Conservation (phyloP, 345 rosid genomes). For the Linum tenue region DNA sequence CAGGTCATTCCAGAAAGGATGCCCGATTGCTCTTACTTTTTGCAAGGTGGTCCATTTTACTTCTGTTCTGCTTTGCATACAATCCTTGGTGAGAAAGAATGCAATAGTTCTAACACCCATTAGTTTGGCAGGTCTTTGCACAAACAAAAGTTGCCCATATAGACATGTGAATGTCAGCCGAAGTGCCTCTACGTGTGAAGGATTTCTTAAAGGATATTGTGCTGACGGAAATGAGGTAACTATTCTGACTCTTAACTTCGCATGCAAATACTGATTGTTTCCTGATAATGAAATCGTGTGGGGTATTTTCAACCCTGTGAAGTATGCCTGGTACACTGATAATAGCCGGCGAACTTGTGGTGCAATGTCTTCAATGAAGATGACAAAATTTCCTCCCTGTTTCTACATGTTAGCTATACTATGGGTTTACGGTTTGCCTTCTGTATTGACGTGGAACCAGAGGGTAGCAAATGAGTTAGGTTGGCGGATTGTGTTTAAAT, state of each 20-base stretch:
- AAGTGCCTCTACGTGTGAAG: conserved; percentile 64
- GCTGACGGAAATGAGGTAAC: conserved; percentile 85
- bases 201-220: conserved; percentile 87
- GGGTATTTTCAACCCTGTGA: too few relatives aligned
- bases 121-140: conserved; percentile 66
- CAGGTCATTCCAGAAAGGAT: conserved; percentile 97
- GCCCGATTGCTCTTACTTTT: conserved; percentile 93
- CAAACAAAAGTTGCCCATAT: conserved; percentile 66
- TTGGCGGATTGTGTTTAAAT: too few relatives aligned
- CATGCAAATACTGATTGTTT: background rate
- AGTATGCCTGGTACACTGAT: too few relatives aligned
- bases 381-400: too few relatives aligned
- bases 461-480: too few relatives aligned
- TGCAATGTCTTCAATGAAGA: too few relatives aligned
- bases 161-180: conserved; percentile 95
- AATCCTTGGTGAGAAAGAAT: background rate
- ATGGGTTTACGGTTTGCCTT: too few relatives aligned
- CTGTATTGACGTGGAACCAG: too few relatives aligned
- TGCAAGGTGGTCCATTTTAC: conserved; percentile 52
- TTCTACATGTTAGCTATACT: too few relatives aligned
- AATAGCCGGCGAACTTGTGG: too few relatives aligned
- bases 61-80: conserved; percentile 4
- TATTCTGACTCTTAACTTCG: background rate
- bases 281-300: too few relatives aligned
- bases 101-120: conserved; percentile 2